Conservation (phyloP, 2,329 filamentous ascomycete genomes). For the Hypoxylon sp. region DNA sequence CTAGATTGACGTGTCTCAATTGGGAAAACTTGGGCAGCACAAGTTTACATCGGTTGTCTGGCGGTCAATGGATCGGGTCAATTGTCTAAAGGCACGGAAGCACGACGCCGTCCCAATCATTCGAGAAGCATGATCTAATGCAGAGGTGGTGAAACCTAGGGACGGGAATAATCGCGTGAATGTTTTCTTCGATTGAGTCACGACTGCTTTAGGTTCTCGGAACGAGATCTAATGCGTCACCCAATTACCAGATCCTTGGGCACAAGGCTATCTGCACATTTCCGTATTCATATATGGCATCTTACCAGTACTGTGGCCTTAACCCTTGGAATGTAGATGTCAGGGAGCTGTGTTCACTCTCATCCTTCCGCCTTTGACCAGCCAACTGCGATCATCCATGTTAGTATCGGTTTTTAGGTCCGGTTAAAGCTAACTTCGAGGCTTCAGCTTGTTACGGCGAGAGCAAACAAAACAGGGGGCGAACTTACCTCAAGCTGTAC, state of each 20-base stretch:
- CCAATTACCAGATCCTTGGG: conserved; percentile 17
- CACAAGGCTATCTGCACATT: conserved; percentile 13
- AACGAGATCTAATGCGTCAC: conserved; percentile 31
- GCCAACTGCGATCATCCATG: conserved; percentile 58
- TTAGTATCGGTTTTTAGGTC: conserved; percentile 29
- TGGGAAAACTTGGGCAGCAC: conserved; percentile 13
- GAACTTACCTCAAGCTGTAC: conserved; percentile 84
- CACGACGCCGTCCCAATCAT: conserved; percentile 6
- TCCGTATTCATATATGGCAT: conserved; percentile 13
- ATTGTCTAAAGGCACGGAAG: conserved; percentile 7
- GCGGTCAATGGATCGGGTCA: not conserved
- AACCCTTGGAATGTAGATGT: conserved; percentile 66
- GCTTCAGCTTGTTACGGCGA: conserved; percentile 9
- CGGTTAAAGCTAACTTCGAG: too few species aligned
- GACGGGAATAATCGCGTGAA: conserved; percentile 8
- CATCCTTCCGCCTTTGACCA: conserved; percentile 76
- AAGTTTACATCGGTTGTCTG: conserved; percentile 8
- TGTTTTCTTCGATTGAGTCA: too few species aligned
- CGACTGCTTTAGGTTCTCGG: conserved; percentile 25
- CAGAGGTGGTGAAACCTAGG: conserved; percentile 20
- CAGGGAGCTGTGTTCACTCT: conserved; percentile 59
- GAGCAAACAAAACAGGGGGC: conserved; percentile 20
- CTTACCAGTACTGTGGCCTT: conserved; percentile 67
- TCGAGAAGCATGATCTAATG: conserved; percentile 30
- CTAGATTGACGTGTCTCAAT: conserved; percentile 18